Evolutionary conservation across 2,329 filamentous ascomycete species (phyloP), one percentile per base, ranked within the genome.

Genomic region (Westerdykella sp.): DNA sequence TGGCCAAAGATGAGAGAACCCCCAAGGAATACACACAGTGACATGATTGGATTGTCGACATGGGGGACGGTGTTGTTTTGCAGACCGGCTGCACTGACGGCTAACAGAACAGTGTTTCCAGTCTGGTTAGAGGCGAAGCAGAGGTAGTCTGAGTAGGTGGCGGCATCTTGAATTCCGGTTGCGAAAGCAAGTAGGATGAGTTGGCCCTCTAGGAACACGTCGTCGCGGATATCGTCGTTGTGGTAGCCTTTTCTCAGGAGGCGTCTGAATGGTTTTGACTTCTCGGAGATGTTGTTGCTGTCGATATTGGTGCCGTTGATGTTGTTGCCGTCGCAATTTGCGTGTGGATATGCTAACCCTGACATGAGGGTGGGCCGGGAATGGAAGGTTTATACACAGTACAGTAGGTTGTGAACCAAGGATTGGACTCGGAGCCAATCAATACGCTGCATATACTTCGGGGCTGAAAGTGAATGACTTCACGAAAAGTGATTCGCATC

Each of bases 101-200:
- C 37, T 5, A 44, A 36, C 14, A 36, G 38, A 12, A 39, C 38
- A 4, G 40, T 43, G 30, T 43, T 46, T 15, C 44, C 44, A 2
- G 44, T 43, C 21, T 46, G 47, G 21, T 49, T 47, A 18, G 47
- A 49, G 11, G 44, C 47, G 23, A 49, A 49, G 34, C 44, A 47
- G 4, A 44, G 44, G 23, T 39, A 49, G 41, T 47, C 44, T 3
- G 47, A 41, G 36, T 40, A 49, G 13, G 44, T 22, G 10, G 38
- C 39, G 4, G 44, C 44, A 16, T 49, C 47, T 39, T 49, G 44
- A 37, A 47, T 49, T 2, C 47, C 47, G 12, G 38, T 47, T 7
- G 38, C 36, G 9, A 49, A 36, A n/a, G 47, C 23, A 10, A 47
- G 44, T 25, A 49, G 37, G 9, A 44, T 34, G 11, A 49, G 39